Base-by-base conservation (phyloP, 83 land plant genomes). In the Picea abies region DNA sequence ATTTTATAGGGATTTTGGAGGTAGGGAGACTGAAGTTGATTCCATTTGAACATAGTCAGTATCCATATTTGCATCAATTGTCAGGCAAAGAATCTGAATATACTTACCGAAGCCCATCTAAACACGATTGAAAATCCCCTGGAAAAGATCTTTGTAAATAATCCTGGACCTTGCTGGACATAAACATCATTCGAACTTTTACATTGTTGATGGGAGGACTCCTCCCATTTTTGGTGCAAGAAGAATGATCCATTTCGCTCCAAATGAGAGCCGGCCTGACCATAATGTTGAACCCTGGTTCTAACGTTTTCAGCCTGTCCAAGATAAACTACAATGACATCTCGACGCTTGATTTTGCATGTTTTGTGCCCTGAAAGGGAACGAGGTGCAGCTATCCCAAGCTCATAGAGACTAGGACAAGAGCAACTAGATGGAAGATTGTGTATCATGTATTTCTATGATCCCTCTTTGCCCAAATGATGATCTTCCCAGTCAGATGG, bases 341-440 rank as follows among this genome's bases (percentile, higher is more conserved):
- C 61, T n/a, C 65, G 62, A 14, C 85, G 19, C 22, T 83, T 85
- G 52, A 86, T 65, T 76, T 76, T 79, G 60, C 79, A 29, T 29
- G 32, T 29, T 29, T 29, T 29, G 32, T 29, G 86, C 0, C 84
- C 82, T 17, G 62, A 76, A 44, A 80, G 63, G 0, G 89, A 32
- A 32, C 14, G 77, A 60, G 80, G 79, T 19, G 56, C 60, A 14
- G 78, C 82, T 25, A 93, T 76, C 10, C 92, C 95, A 81, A 93
- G 87, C 84, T 93, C 95, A 81, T 93, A 93, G n/a, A 91, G 41
- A 69, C 95, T 94, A 37, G 95, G 88, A 60, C 88, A 58, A 47
- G 91, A 91, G 76, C 44, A 78, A 3, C 49, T 56, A 60, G 37
- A 52, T 3, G 95, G 95, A 20, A 93, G 90, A 82, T 90, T 93